Base-by-base conservation (phyloP, 208 protist species). In the Zelonia costaricensis region DNA sequence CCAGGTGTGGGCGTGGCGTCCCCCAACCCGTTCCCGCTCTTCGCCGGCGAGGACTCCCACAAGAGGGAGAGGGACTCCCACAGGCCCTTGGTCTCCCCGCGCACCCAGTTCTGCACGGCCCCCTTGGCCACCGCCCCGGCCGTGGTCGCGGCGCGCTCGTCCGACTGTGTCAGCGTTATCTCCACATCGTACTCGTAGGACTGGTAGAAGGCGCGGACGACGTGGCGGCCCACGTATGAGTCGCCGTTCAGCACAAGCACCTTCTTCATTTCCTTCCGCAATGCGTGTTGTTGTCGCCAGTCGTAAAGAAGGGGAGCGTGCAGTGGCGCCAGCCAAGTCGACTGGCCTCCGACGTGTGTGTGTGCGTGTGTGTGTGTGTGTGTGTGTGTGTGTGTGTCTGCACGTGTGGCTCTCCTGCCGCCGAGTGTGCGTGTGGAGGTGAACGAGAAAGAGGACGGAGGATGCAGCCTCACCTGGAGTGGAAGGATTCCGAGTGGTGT, bases 211-310 rank as follows among this genome's bases (percentile, higher is more conserved):
- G 62, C 47, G 30, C 68, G 63, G 33, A 79, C 82, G 16, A 92
- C 81, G 44, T 91, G 80, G 15, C 46, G 57, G 30, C 88, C 88
- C 27, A 94, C 85, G 57, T 83, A 94, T 28, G 78, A 81, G 67
- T 92, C 85, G 42, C 76, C 88, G 56, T 84, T 91, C n/a, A 94
- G 69, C 25, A 94, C 78, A 1, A 94, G 59, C 33, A 92, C 88
- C 25, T 76, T 80, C 71, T 94, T 94, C 88, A 69, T 81, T n/a
- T 5, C 23, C 13, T 4, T 2, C 18, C 31, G 5, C 31, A 42
- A 10, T 9, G 28, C 20, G 12, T 23, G 31, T 15, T 23, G 20
- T 42, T 57, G n/a, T 55, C 7, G 33, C 40, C 20, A 18, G 8
- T 22, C 22, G n/a, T n/a, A n/a, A n/a, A n/a, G n/a, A n/a, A n/a